Percentiles rank a stretch among this genome's conserved stretches.
phyloP scores from a whole-genome alignment of 148 eudicot species.

The Vaccinium vitisidaea region DNA sequence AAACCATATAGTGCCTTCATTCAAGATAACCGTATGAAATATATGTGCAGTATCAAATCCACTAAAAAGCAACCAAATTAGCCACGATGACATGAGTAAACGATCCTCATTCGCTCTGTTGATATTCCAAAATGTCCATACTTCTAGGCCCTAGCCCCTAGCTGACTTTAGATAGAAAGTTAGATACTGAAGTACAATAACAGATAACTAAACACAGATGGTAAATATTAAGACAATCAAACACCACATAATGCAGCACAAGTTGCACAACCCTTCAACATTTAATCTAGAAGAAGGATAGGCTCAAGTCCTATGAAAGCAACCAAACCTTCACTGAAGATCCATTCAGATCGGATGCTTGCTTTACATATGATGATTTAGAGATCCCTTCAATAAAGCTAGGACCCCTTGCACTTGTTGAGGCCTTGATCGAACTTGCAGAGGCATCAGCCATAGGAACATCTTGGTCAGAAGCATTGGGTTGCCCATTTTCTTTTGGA shows the following conservation, averaged over 20 bases:
- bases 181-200: background rate
- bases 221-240: background rate
- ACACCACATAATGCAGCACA: background rate
- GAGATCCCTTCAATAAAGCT: slow-evolving; percentile 84
- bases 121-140: background rate
- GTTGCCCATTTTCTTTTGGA: slow-evolving; percentile 77
- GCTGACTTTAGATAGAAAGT: background rate
- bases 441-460: slow-evolving; percentile 80
- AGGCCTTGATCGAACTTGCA: slow-evolving; percentile 55
- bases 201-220: background rate
- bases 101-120: background rate
- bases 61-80: background rate
- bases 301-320: background rate
- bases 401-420: slow-evolving; percentile 63
- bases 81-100: background rate
- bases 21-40: background rate
- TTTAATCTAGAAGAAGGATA: background rate
- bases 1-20: background rate
- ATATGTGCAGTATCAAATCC: background rate
- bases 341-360: slow-evolving; percentile 72
- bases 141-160: background rate
- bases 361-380: slow-evolving; percentile 78
- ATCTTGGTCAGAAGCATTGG: slow-evolving; percentile 71
- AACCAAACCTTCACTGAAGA: slow-evolving; percentile 73
- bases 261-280: background rate